Conservation (phyloP, 108 stramenopile species). For the Chaetoceros muelleri region DNA sequence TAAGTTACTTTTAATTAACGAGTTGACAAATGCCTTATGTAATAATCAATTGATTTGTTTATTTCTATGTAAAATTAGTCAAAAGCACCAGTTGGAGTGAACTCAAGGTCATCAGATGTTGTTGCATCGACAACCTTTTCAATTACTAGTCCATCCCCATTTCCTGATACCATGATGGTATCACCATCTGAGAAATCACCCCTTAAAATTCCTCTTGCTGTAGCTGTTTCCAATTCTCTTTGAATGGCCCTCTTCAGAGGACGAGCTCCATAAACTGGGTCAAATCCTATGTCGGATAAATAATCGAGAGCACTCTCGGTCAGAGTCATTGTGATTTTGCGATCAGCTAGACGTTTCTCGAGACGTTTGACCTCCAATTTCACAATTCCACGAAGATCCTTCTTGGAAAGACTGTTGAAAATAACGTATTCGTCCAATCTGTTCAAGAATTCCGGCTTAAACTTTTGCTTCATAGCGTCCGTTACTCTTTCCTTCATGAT, state of each 20-base stretch:
- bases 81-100: constrained; percentile 7
- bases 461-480: constrained; percentile 70
- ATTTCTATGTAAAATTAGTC: too few relatives aligned
- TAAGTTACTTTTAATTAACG: too few relatives aligned
- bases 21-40: too few relatives aligned
- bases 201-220: constrained; percentile 76
- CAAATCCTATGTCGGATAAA: constrained; percentile 81
- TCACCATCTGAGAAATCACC: constrained; percentile 77
- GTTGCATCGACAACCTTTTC: constrained; percentile 17
- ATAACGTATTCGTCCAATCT: constrained; percentile 93
- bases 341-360: constrained; percentile 61
- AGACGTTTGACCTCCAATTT: constrained; percentile 58
- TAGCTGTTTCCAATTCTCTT: constrained; percentile 87
- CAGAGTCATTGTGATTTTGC: constrained; percentile 49
- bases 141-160: constrained; percentile 23
- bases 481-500: constrained; percentile 56
- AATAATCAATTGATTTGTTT: too few relatives aligned
- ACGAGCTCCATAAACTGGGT: constrained; percentile 93
- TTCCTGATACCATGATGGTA: constrained; percentile 42
- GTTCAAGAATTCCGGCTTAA: constrained; percentile 98
- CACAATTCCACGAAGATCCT: constrained; percentile 84
- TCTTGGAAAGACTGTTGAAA: constrained; percentile 86
- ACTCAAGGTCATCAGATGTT: constrained; percentile 1
- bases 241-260: constrained; percentile 95
- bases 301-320: constrained; percentile 63